A percentile compares a stretch with the other conserved stretches of the same genome.
Conservation (phyloP, 805 yeast genomes). For the Barnettozyma salicaria region DNA sequence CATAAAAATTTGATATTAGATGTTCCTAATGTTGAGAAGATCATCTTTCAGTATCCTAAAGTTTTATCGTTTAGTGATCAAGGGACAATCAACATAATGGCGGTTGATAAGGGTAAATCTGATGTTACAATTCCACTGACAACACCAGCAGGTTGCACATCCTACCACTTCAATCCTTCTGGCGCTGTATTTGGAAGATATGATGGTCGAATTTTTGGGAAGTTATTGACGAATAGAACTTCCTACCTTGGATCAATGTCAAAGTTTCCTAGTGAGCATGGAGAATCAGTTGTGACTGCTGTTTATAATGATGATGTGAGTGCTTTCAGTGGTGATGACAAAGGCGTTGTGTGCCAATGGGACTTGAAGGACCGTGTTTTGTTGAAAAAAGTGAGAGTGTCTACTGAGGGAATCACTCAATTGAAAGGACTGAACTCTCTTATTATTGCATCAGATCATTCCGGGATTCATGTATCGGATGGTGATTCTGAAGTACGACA, state of each 20-base stretch:
- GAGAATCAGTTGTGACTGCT: slow-evolving; percentile 11
- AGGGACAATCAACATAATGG: slow-evolving; percentile 14
- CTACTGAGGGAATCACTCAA: slow-evolving; percentile 4
- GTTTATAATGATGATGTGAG: slow-evolving; percentile 14
- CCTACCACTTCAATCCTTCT: slow-evolving; percentile 11
- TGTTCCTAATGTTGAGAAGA: slow-evolving; percentile 7
- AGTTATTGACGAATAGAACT: slow-evolving; percentile 13
- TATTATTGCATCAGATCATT: slow-evolving; percentile 10
- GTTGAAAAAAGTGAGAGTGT: slow-evolving; percentile 7
- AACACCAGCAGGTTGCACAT: slow-evolving; percentile 16
- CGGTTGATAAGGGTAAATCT: slow-evolving; percentile 13
- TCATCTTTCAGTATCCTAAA: slow-evolving; percentile 17
- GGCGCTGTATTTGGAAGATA: slow-evolving; percentile 18
- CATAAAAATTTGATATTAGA: slow-evolving; percentile 10
- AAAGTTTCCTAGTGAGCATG: slow-evolving; percentile 10
- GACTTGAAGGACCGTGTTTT: slow-evolving; percentile 14
- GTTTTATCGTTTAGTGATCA: slow-evolving; percentile 15
- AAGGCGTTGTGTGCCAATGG: slow-evolving; percentile 16
- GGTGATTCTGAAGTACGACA: not conserved
- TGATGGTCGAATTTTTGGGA: slow-evolving; percentile 17
- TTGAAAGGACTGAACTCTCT: slow-evolving; percentile 12
- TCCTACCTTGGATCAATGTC: slow-evolving; percentile 13
- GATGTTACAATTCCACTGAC: slow-evolving; percentile 20
- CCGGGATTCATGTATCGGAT: slow-evolving; percentile 8
- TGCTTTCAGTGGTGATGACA: slow-evolving; percentile 21